These are phyloP conservation scores for Psilocybe subaeruginosa DNA, from an alignment of 768 basidiomycete species.

Conservation along the genomic window DNA sequence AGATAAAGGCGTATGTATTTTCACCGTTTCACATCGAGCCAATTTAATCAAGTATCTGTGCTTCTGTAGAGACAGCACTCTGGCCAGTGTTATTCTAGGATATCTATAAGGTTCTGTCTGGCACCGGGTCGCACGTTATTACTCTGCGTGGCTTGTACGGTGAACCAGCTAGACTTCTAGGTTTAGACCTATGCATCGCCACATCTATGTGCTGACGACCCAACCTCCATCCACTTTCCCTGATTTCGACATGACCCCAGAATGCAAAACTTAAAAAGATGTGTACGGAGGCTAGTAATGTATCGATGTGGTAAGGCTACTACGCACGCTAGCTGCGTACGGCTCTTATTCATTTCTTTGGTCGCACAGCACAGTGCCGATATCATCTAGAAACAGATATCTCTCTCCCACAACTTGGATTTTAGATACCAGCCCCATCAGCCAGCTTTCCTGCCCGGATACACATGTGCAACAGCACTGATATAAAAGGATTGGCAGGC, in stretches of 20 bases:
- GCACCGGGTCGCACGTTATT: background rate
- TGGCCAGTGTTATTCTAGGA: background rate
- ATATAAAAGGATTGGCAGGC: background rate
- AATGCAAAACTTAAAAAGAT: too few species aligned
- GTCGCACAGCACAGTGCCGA: background rate
- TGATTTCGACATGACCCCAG: background rate
- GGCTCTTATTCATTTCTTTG: background rate
- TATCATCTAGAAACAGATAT: background rate
- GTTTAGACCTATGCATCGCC: background rate
- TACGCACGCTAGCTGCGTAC: background rate
- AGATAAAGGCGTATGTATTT: background rate
- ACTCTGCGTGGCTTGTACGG: background rate
- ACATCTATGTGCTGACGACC: background rate
- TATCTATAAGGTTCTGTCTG: background rate
- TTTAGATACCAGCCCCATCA: background rate
- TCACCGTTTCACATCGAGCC: background rate
- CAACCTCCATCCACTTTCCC: background rate
- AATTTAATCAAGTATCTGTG: background rate
- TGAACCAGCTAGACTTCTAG: background rate
- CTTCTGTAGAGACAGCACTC: background rate
- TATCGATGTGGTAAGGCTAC: too few species aligned
- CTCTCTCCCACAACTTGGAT: background rate
- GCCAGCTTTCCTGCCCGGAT: background rate
- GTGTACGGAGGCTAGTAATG: too few species aligned
- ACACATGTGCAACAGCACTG: background rate